Evolutionary conservation across 176 grass and related monocot species (phyloP).

Genomic region (Panicum miliaceum): DNA sequence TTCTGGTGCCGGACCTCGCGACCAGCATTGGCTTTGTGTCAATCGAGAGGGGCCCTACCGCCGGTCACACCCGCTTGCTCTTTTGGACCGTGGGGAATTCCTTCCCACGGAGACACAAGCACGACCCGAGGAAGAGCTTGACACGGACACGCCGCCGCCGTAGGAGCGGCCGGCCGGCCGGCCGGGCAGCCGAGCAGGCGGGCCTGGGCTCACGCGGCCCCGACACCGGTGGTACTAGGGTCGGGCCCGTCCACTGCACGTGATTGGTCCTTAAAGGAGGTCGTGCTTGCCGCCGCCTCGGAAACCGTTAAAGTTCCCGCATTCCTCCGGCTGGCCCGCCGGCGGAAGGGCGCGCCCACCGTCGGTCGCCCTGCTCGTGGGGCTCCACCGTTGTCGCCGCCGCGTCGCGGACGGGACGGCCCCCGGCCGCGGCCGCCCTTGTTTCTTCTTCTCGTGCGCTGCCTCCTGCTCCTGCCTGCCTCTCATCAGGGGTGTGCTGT

Average conservation of each 20-base stretch:
- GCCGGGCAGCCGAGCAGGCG: neutral
- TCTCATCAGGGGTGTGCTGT: neutral
- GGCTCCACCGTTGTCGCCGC: slow-evolving; percentile 23
- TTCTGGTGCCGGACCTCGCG: neutral
- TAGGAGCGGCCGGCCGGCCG: neutral
- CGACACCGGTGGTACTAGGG: slow-evolving; percentile 9
- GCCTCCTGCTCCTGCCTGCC: neutral
- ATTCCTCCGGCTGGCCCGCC: slow-evolving; percentile 32
- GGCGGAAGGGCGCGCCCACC: neutral
- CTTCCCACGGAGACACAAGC: neutral
- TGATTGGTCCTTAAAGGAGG: slow-evolving; percentile 66
- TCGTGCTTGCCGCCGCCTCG: slow-evolving; percentile 58
- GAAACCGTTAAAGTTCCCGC: slow-evolving; percentile 54
- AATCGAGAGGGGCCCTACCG: slow-evolving; percentile 29
- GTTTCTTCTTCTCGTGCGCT: slow-evolving; percentile 3
- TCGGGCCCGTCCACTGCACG: slow-evolving; percentile 58
- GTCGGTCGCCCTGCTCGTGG: neutral
- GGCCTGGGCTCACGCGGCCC: slow-evolving; percentile 20
- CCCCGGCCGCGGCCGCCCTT: neutral
- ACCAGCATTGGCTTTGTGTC: slow-evolving; percentile 54
- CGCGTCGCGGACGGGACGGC: neutral
- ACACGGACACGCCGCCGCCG: slow-evolving; percentile 30
- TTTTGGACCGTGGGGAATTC: slow-evolving; percentile 54
- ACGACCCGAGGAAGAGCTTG: neutral
- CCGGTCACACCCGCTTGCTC: slow-evolving; percentile 19